These are phyloP conservation scores for Fraxinus greggii DNA, from an alignment of 305 asterid species.

Conservation along the genomic window DNA sequence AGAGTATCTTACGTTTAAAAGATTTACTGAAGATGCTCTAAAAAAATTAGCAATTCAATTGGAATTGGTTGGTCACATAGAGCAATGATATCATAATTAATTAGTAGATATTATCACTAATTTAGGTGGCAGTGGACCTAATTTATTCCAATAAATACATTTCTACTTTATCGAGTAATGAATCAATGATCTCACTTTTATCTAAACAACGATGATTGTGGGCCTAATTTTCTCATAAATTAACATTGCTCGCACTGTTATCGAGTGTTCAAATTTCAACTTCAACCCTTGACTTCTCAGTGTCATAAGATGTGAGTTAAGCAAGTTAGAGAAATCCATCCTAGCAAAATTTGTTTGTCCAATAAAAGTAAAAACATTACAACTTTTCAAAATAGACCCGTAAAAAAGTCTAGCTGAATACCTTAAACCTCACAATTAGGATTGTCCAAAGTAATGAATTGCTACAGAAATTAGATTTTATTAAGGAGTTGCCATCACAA, in stretches of 20 bases:
- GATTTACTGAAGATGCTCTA: not conserved
- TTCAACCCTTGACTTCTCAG: not conserved
- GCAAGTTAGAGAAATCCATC: no score
- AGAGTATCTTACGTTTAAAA: not conserved
- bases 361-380: no score
- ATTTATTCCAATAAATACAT: not conserved
- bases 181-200: not conserved
- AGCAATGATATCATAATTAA: not conserved
- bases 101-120: not conserved
- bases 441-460: no score
- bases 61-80: not conserved
- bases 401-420: not conserved
- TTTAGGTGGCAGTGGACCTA: not conserved
- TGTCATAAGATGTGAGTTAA: not conserved
- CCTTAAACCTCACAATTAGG: no score
- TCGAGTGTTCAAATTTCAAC: not conserved
- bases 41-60: not conserved
- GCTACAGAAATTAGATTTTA: no score
- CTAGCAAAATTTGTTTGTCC: not conserved
- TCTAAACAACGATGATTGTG: not conserved
- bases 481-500: no score
- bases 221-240: not conserved
- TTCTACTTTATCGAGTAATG: not conserved
- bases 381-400: not conserved
- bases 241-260: not conserved